Evolutionary conservation across 495 filamentous ascomycete species (phyloP).

Genomic region (Annulohypoxylon moriforme): DNA sequence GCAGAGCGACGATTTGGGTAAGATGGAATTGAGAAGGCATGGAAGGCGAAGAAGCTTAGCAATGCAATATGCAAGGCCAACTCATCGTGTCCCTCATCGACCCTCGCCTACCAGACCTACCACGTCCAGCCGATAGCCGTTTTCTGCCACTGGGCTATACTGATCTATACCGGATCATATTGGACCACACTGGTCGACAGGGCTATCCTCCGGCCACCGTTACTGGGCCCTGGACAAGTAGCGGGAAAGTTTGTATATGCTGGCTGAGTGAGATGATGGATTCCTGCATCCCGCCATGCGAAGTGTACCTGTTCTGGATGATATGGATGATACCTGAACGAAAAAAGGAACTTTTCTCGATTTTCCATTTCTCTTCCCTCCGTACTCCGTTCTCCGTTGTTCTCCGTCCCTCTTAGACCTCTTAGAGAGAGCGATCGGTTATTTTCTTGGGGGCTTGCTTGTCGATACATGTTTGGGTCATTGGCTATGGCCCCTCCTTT

Average conservation of each 20-base stretch:
- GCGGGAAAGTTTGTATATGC: slow-evolving; percentile 28
- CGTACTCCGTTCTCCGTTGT: slow-evolving; percentile 1
- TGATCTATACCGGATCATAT: not conserved
- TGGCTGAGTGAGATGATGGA: slow-evolving; percentile 46
- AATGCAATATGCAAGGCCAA: slow-evolving; percentile 45
- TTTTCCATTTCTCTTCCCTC: slow-evolving; percentile 5
- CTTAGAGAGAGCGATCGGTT: slow-evolving; percentile 15
- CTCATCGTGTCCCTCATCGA: slow-evolving; percentile 32
- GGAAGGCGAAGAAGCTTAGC: slow-evolving; percentile 43
- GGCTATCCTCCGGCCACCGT: not conserved
- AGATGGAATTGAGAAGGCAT: slow-evolving; percentile 29
- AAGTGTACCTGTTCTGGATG: slow-evolving; percentile 36
- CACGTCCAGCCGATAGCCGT: slow-evolving; percentile 28
- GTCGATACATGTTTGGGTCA: slow-evolving; percentile 38
- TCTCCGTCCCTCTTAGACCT: not conserved
- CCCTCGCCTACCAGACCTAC: slow-evolving; percentile 7
- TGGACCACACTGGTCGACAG: slow-evolving; percentile 7
- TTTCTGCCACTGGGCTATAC: slow-evolving; percentile 14
- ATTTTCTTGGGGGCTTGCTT: slow-evolving; percentile 29
- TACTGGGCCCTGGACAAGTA: slow-evolving; percentile 8
- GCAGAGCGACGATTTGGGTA: slow-evolving; percentile 41
- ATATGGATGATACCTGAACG: slow-evolving; percentile 19
- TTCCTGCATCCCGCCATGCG: slow-evolving; percentile 40
- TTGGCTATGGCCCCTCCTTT: slow-evolving; percentile 22
- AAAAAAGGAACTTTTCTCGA: slow-evolving; percentile 15